A percentile compares a stretch with the other conserved stretches of the same genome.
These are phyloP conservation scores for Candida berthetii DNA, from an alignment of 805 yeast genomes.

Conservation along the genomic window DNA sequence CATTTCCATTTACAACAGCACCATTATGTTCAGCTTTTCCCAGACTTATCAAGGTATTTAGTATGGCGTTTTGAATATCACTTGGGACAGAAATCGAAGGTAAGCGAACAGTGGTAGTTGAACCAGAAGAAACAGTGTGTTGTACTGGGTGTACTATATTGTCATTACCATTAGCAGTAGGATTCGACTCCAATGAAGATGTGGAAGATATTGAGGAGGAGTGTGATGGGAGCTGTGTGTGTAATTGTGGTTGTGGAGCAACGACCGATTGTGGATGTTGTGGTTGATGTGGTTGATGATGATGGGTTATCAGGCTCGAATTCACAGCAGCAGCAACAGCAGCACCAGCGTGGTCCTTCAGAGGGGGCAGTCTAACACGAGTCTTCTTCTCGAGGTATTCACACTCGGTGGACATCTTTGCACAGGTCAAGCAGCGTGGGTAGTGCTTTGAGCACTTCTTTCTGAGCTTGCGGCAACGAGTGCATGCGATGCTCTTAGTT, in stretches of 20 bases:
- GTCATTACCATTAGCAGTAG: too few species aligned
- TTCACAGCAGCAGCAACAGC: too few species aligned
- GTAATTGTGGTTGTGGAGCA: too few species aligned
- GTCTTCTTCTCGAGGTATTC: constrained; percentile 15
- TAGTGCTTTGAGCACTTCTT: constrained; percentile 46
- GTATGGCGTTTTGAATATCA: constrained; percentile 15
- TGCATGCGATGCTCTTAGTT: constrained; percentile 18
- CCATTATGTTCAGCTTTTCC: constrained; percentile 11
- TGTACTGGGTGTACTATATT: too few species aligned
- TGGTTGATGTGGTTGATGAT: too few species aligned
- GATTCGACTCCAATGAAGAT: too few species aligned
- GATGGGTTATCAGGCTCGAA: too few species aligned
- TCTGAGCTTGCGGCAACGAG: constrained; percentile 24
- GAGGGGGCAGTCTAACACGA: not conserved
- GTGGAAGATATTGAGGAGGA: too few species aligned
- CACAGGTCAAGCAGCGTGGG: constrained; percentile 44
- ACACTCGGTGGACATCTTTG: constrained; percentile 32
- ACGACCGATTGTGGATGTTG: too few species aligned
- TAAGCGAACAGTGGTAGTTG: not conserved
- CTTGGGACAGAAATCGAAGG: not conserved
- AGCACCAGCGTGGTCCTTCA: constrained; percentile 1
- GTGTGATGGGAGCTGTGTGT: too few species aligned
- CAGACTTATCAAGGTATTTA: constrained; percentile 15
- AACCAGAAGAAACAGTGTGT: too few species aligned
- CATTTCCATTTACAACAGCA: not conserved